Base-by-base conservation (phyloP, 441 rosid species). In the Gossypium davidsonii region DNA sequence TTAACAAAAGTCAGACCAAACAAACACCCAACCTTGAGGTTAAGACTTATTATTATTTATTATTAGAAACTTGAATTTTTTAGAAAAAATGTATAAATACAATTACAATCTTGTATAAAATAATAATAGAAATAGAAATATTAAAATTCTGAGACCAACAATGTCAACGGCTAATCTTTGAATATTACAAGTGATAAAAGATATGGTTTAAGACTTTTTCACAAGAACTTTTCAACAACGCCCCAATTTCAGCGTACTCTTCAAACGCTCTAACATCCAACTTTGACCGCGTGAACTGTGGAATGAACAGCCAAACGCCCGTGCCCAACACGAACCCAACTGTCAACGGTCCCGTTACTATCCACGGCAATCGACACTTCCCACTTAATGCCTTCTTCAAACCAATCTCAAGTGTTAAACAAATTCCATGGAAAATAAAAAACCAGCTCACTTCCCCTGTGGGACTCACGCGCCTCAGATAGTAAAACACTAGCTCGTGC, bases 231-330 rank as follows among this genome's bases (percentile, higher is more conserved):
- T 37, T 79, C 20, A 76, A 26, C 21, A 62, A 63, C 9, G 57
- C 70, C 0, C 39, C 5, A 4, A 77, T 1, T 18, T 59, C 67
- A 23, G 74, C 62, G 49, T 63, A 60, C 57, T 82, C 85, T 25
- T 55, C 70, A 18, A 77, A 7, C 58, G 73, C 79, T 26, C 65
- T 57, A 2, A 0, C 75, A 56, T 58, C 76, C 1, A 20, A 59
- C 10, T 75, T 78, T 12, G 63, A 73, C 73, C 84, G 67, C 28
- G 65, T 15, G 17, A 76, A 44, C 65, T 69, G 89, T 56, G 87
- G 88, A 17, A 80, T 81, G 69, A 85, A 86, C 80, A 85, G 77
- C 92, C 87, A 82, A 25, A 67, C 67, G 2, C 74, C 79, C 7
- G 85, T 83, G 14, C 57, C 70, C 59, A 67, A 14, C 42, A 86